Evolutionary conservation across 768 basidiomycete species (phyloP), one percentile per base, ranked within the genome.

Genomic region (Auriscalpium microsporum): DNA sequence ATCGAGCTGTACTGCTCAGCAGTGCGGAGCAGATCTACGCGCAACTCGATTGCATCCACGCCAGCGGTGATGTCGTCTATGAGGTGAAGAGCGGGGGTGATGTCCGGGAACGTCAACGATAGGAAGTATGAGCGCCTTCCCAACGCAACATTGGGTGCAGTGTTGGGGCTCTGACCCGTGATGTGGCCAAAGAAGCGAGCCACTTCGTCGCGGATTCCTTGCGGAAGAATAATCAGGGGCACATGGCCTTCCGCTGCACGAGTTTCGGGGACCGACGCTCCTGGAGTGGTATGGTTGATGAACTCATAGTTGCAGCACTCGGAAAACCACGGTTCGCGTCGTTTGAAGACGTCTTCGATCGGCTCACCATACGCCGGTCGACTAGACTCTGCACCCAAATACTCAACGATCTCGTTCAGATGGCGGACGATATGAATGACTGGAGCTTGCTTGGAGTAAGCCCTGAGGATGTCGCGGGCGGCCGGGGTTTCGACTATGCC

Each of bases 341-440:
- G 79, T 35, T 75, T 71, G 73, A 79, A 95, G 28, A 99, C 94
- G 53, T 87, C 89, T n/a, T 78, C 71, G 57, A 96, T 77, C 6
- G 87, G 74, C 65, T 97, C 95, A 8, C 86, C 91, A 60, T 94
- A 96, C 0, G 89, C 89, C 1, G 96, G 96, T 13, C 96, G 78
- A 9, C 79, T 73, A 1, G 80, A 79, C 64, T 95, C 93, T 19
- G 74, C 78, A 33, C 80, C 78, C 49, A 99, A 79, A 67, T 93
- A 97, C 36, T 75, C 72, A 52, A 94, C 79, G 56, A 99, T 81
- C 62, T 94, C 90, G 56, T 83, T 80, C 35, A 92, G 70, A 36
- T 90, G 84, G 13, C 96, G 80, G 17, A 83, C 78, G 56, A 98
- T 78, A 68, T 94, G 85, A 4, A 98, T 86, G 10, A 99, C 90